phyloP scores from a whole-genome alignment of 2,329 filamentous ascomycete species.

The Botrytis tulipae region DNA sequence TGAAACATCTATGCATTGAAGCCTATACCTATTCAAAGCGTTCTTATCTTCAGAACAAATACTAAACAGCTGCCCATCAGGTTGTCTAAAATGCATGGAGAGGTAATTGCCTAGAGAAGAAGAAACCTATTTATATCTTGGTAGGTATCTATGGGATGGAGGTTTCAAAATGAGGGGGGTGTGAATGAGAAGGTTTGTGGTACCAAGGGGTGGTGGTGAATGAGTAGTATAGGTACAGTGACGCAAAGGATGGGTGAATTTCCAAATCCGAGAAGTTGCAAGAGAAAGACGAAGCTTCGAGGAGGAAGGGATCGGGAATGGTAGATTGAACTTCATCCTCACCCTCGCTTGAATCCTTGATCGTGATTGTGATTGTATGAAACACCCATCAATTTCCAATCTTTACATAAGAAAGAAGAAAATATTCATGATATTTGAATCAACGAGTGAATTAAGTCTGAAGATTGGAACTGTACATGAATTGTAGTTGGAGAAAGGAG shows the following conservation, averaged over 20 bases:
- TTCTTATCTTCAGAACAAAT: too few species aligned
- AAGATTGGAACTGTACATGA: too few species aligned
- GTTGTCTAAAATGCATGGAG: too few species aligned
- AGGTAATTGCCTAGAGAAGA: too few species aligned
- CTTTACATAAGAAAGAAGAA: background rate
- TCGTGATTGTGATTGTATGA: background rate
- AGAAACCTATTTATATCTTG: too few species aligned
- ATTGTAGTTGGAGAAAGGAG: background rate
- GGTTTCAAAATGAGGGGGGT: accelerated
- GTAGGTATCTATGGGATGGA: background rate
- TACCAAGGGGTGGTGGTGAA: background rate
- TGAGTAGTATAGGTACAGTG: too few species aligned
- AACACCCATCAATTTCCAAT: background rate
- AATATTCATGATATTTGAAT: background rate
- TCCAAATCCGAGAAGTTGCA: background rate
- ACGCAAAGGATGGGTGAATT: background rate
- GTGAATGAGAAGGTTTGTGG: background rate
- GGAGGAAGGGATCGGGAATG: too few species aligned
- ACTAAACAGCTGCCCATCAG: too few species aligned
- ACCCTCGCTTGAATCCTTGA: background rate
- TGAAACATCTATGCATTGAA: too few species aligned
- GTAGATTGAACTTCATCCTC: background rate
- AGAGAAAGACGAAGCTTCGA: background rate
- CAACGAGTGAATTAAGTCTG: too few species aligned
- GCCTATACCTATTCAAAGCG: too few species aligned